Evolutionary conservation across 805 yeast genomes (phyloP), one percentile per base, ranked within the genome.

Genomic region (Wickerhamiella allomyrinae): DNA sequence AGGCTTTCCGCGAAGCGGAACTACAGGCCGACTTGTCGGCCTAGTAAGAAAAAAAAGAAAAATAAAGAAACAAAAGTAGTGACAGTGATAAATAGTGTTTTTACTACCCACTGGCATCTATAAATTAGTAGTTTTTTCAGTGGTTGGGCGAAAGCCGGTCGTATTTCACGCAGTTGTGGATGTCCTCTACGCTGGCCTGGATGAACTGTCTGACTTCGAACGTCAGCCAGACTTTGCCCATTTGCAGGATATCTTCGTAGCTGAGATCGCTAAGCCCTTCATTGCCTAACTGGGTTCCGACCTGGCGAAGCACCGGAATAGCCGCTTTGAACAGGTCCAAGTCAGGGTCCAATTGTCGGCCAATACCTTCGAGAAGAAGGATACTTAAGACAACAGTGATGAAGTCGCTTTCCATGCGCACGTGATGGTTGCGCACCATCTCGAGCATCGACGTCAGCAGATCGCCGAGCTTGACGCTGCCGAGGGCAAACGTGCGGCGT

Each of bases 371-470:
- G 44, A 91, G 64, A 42, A 91, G 66, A 42, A 91, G 63, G 20
- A 91, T 86, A 1, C 97, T 95, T 24, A 91, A 85, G n/a, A 91
- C 80, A 20, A 91, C 95, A 23, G 94, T 85, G 34, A 91, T 77
- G 56, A 91, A 91, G 60, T 91, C 98, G 6, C 94, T 93, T 57
- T 91, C 99, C 94, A 91, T 82, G 56, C 95, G 71, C 19, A 91
- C 98, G 60, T 91, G 99, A 59, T 91, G 98, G 9, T 68, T 66
- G 47, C 97, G 68, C 15, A 91, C 97, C 96, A 91, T 86, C 3
- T 77, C 68, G 45, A 91, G 68, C 69, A 89, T 87, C 54, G 77
- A 80, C 51, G 85, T 91, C 44, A 91, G 66, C 44, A 91, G 65
- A 54, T 87, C 96, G 3, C 97, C 96, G 48, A 91, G 83, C 29